Conservation (phyloP, 768 basidiomycete species). For the Mycena epipterygia region DNA sequence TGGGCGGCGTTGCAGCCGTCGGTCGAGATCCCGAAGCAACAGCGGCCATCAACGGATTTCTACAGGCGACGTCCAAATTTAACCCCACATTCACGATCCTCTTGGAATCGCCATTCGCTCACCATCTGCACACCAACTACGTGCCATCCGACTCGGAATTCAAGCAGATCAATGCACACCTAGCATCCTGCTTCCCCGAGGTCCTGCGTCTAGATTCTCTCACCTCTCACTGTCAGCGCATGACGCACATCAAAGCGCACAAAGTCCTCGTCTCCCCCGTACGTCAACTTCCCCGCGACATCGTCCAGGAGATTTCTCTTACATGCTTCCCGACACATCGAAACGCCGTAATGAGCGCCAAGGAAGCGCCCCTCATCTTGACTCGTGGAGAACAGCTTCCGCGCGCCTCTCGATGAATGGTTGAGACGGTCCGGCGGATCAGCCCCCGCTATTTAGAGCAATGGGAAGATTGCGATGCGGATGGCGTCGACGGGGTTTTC, state of each 20-base stretch:
- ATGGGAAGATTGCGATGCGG: background rate
- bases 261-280: conserved; percentile 40
- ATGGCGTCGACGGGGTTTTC: background rate
- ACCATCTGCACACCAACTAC: background rate
- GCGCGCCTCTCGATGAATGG: background rate
- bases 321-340: conserved; percentile 38
- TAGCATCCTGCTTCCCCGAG: background rate
- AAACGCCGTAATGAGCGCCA: conserved; percentile 31
- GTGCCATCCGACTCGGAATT: background rate
- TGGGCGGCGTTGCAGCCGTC: too few species aligned
- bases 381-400: background rate
- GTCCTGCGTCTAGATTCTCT: background rate
- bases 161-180: background rate
- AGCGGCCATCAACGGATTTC: too few species aligned
- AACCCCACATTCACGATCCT: too few species aligned
- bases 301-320: conserved; percentile 43
- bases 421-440: background rate
- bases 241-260: conserved; percentile 34
- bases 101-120: background rate
- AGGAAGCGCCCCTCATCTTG: conserved; percentile 40
- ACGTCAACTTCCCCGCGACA: conserved; percentile 39
- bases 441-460: background rate
- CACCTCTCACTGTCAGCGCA: background rate
- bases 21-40: too few species aligned
- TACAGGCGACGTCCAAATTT: too few species aligned